Evolutionary conservation across 73 alveolate species (phyloP).

Genomic region (Symbiodinium natans): DNA sequence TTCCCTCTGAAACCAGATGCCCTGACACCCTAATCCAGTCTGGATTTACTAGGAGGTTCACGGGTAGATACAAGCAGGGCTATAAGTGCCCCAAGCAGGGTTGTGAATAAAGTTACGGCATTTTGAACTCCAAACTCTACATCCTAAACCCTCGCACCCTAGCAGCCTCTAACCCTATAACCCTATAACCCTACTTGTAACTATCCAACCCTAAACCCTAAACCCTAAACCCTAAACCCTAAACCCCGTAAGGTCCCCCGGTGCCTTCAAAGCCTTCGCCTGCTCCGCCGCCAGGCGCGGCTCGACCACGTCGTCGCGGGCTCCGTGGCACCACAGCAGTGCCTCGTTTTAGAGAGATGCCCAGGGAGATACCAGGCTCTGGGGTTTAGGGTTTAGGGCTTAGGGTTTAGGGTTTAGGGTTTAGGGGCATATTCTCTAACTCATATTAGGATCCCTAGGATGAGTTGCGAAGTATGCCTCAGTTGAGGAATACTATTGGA

Average conservation of each 20-base stretch:
- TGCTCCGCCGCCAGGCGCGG: constrained; percentile 70
- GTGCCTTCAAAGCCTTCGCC: constrained; percentile 65
- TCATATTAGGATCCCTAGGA: too few species aligned
- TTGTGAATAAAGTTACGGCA: too few species aligned
- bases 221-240: neutral
- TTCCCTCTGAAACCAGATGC: too few species aligned
- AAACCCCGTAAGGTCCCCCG: neutral
- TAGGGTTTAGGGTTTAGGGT: too few species aligned
- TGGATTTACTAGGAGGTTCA: too few species aligned
- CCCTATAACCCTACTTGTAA: neutral
- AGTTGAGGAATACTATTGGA: too few species aligned
- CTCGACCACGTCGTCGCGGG: constrained; percentile 80
- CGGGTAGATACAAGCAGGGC: too few species aligned
- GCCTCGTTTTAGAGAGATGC: neutral
- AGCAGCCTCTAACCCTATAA: neutral
- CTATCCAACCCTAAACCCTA: neutral
- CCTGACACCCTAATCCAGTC: too few species aligned
- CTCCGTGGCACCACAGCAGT: constrained; percentile 83
- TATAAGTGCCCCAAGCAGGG: too few species aligned
- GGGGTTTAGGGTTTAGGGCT: neutral
- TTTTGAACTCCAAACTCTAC: neutral
- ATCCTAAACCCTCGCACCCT: neutral
- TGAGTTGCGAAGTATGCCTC: too few species aligned
- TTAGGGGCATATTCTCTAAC: too few species aligned
- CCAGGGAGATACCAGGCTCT: neutral